Percentiles rank a stretch among this genome's conserved stretches.
Conservation (phyloP, 73 alveolate species). For the Paramecium caudatum region DNA sequence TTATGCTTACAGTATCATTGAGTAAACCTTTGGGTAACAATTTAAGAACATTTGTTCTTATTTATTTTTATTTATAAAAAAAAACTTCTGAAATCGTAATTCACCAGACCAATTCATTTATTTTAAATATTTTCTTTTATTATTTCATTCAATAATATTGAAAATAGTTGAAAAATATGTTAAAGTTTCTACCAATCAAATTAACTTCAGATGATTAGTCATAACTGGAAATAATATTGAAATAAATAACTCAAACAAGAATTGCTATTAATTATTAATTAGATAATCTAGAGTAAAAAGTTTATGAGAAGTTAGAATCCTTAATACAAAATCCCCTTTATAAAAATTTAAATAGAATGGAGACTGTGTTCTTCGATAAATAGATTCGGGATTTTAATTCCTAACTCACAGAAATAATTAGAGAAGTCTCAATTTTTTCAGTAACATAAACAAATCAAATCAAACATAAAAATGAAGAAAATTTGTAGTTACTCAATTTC, state of each 20-base stretch:
- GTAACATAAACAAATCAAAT: too few relatives aligned
- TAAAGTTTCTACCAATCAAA: too few relatives aligned
- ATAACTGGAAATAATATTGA: neutral
- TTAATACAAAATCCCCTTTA: neutral
- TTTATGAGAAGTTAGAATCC: neutral
- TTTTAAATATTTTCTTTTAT: too few relatives aligned
- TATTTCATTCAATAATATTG: too few relatives aligned
- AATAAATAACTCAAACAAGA: neutral
- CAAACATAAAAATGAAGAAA: too few relatives aligned
- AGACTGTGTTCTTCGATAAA: neutral
- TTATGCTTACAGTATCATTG: slow-evolving; percentile 12
- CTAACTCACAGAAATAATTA: too few relatives aligned
- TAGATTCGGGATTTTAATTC: too few relatives aligned
- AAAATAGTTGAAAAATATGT: too few relatives aligned
- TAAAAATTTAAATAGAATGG: neutral
- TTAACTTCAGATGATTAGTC: neutral
- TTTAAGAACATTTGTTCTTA: slow-evolving; percentile 18
- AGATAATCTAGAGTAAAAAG: neutral
- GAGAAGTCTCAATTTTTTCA: too few relatives aligned
- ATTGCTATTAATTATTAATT: neutral
- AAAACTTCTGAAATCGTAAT: too few relatives aligned
- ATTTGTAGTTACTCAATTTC: too few relatives aligned
- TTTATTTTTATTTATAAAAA: neutral
- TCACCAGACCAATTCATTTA: too few relatives aligned
- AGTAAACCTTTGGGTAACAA: slow-evolving; percentile 41